Evolutionary conservation across 176 grass and related monocot genomes (phyloP).

Genomic region (Oryza australiensis): DNA sequence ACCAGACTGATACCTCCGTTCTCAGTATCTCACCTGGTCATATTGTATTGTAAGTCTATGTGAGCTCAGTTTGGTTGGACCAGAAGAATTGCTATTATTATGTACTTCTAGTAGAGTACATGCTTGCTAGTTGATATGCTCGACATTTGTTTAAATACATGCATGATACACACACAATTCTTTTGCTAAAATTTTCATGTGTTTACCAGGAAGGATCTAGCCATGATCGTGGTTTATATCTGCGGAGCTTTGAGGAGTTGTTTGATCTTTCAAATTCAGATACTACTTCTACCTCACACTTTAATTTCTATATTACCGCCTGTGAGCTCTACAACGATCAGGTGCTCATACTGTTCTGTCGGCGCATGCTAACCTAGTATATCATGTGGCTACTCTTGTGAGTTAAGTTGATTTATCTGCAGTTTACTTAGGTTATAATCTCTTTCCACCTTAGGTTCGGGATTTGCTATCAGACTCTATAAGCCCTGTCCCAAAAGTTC

Average conservation of each 20-base stretch:
- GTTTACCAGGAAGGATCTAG: constrained; percentile 93
- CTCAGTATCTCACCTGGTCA: constrained; percentile 6
- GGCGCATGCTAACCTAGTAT: background rate
- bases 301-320: constrained; percentile 90
- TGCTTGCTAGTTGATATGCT: constrained; percentile 29
- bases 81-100: background rate
- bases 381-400: constrained; percentile 8
- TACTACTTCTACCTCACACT: constrained; percentile 80
- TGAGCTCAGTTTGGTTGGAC: constrained; percentile 17
- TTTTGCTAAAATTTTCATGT: constrained; percentile 30
- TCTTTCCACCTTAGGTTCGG: constrained; percentile 59
- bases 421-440: constrained; percentile 13
- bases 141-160: constrained; percentile 34
- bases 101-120: background rate
- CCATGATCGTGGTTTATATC: constrained; percentile 92
- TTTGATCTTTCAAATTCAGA: constrained; percentile 99
- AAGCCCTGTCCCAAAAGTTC: constrained; percentile 60
- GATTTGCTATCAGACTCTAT: constrained; percentile 80
- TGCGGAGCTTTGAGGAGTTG: constrained; percentile 87
- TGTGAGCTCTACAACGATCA: constrained; percentile 98
- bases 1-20: background rate
- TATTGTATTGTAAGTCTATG: background rate
- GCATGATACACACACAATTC: background rate
- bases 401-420: constrained; percentile 25
- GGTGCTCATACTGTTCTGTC: constrained; percentile 46